Evolutionary conservation across 805 yeast species (phyloP).

Genomic region (Candida palmyrensis): DNA sequence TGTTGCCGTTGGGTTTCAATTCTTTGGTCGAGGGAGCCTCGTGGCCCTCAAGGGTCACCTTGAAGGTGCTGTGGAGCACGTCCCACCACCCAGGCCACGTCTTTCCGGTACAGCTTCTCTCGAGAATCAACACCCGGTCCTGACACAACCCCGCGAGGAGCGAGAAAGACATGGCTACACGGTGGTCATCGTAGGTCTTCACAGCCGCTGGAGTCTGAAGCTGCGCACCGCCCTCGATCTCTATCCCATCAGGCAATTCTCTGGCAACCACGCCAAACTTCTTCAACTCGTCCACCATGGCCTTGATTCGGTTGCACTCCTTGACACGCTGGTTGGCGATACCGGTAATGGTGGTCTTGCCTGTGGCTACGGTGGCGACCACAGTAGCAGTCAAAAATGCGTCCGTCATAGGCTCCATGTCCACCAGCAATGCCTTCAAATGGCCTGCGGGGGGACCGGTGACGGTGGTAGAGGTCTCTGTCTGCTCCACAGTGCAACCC

Average conservation of each 20-base stretch:
- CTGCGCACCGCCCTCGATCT: slow-evolving; percentile 61
- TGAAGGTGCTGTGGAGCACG: slow-evolving; percentile 63
- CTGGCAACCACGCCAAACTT: slow-evolving; percentile 85
- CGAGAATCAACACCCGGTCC: slow-evolving; percentile 67
- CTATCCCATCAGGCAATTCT: slow-evolving; percentile 91
- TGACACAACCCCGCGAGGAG: slow-evolving; percentile 70
- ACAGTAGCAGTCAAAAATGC: slow-evolving; percentile 96
- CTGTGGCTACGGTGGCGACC: slow-evolving; percentile 84
- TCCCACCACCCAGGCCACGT: slow-evolving; percentile 99
- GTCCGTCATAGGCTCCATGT: slow-evolving; percentile 99
- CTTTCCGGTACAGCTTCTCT: slow-evolving; percentile 90
- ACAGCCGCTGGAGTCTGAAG: slow-evolving; percentile 49
- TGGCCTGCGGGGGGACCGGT: slow-evolving; percentile 75
- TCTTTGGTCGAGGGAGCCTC: slow-evolving; percentile 38
- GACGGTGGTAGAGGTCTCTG: slow-evolving; percentile 84
- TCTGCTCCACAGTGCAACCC: slow-evolving; percentile 89
- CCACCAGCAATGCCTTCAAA: slow-evolving; percentile 71
- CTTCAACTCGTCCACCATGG: slow-evolving; percentile 84
- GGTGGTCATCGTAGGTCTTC: slow-evolving; percentile 87
- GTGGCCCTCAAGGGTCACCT: slow-evolving; percentile 64
- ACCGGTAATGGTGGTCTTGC: slow-evolving; percentile 75
- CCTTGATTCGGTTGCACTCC: slow-evolving; percentile 93
- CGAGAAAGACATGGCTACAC: slow-evolving; percentile 97
- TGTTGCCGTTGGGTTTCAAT: slow-evolving; percentile 33
- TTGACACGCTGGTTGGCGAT: slow-evolving; percentile 98